Evolutionary conservation across 2,329 filamentous ascomycete genomes (phyloP).

Genomic region (Chrysosporium queenslandicum): DNA sequence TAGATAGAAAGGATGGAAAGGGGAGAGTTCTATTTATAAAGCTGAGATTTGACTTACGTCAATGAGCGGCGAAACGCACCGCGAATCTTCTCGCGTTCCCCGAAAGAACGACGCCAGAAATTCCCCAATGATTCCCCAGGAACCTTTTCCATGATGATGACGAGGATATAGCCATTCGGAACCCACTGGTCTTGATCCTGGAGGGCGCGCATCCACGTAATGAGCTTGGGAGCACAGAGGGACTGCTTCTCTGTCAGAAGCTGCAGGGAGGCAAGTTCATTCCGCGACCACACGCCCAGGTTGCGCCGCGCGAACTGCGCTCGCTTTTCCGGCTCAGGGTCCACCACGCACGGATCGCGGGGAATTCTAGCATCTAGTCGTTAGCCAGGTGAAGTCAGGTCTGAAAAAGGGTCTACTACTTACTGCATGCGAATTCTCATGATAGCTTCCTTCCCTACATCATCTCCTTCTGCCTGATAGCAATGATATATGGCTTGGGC

Average conservation of each 20-base stretch:
- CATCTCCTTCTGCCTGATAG: conserved; percentile 1
- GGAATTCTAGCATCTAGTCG: background rate
- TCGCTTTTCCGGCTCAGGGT: background rate
- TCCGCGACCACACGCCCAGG: background rate
- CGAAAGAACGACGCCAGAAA: conserved; percentile 1
- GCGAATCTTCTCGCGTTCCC: conserved; percentile 10
- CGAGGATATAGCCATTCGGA: conserved; percentile 10
- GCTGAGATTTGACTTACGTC: conserved; percentile 12
- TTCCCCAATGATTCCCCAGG: conserved; percentile 8
- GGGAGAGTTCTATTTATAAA: too few relatives aligned
- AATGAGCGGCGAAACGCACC: conserved; percentile 6
- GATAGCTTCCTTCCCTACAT: conserved; percentile 10
- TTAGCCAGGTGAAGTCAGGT: background rate
- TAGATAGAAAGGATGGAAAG: background rate
- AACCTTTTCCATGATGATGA: conserved; percentile 13
- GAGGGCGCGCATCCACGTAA: background rate
- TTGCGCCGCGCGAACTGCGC: background rate
- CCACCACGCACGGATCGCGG: background rate
- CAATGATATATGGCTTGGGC: conserved; percentile 12
- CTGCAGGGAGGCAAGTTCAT: background rate
- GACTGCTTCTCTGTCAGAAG: background rate
- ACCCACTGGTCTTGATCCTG: background rate
- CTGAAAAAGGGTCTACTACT: background rate
- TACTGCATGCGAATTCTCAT: conserved; percentile 14
- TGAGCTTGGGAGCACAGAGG: conserved; percentile 5